Percentiles rank a stretch among this genome's conserved stretches.
phyloP scores from a whole-genome alignment of 139 green algal species.

The Volvox africanus region DNA sequence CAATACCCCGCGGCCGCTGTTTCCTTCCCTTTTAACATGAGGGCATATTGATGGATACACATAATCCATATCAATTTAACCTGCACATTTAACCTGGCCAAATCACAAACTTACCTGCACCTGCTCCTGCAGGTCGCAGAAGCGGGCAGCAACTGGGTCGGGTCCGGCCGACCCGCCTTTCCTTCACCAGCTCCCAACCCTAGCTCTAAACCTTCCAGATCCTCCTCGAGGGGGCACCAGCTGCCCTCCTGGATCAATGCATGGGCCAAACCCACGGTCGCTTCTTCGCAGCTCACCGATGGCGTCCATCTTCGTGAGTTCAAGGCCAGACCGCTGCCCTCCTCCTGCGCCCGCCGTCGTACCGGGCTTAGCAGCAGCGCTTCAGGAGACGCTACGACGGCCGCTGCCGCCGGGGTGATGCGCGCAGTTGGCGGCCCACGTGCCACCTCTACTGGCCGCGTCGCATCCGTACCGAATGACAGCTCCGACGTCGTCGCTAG shows the following conservation, averaged over 20 bases:
- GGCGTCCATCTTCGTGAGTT: background rate
- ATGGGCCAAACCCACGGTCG: conserved; percentile 8
- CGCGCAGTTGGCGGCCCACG: background rate
- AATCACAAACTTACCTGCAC: too few relatives aligned
- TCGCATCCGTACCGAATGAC: background rate
- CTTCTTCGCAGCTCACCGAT: background rate
- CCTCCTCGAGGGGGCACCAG: background rate
- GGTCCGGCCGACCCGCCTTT: too few relatives aligned
- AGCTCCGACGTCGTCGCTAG: background rate
- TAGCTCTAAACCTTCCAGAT: background rate
- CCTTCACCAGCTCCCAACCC: too few relatives aligned
- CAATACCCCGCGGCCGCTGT: too few relatives aligned
- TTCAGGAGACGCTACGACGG: background rate
- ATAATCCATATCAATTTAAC: too few relatives aligned
- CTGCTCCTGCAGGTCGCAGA: too few relatives aligned
- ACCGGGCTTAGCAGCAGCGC: background rate
- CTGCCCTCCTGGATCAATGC: conserved; percentile 5
- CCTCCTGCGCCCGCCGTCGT: conserved; percentile 60
- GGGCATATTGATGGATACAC: too few relatives aligned
- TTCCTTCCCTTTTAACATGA: too few relatives aligned
- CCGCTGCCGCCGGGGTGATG: background rate
- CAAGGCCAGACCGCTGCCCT: background rate
- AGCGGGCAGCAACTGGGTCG: too few relatives aligned
- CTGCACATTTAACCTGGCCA: too few relatives aligned
- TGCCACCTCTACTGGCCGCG: background rate